Conservation (phyloP, 108 stramenopile species). For the Nitzschia putrida region DNA sequence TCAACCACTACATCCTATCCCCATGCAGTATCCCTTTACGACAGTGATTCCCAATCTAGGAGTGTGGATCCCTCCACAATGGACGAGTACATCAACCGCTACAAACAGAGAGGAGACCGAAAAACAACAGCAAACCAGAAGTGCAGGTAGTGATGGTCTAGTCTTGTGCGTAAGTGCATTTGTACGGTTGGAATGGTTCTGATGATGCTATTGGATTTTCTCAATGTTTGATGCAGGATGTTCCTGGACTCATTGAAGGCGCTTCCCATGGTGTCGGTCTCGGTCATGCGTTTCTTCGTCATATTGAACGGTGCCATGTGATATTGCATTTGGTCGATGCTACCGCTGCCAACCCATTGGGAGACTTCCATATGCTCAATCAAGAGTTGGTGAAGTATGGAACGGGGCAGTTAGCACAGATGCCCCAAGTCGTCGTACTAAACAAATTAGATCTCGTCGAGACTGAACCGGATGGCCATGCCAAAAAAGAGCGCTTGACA, state of each 20-base stretch:
- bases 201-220: too few relatives aligned
- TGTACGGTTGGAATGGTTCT: neutral
- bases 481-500: conserved; percentile 59
- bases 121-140: conserved; percentile 11
- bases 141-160: conserved; percentile 72
- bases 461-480: conserved; percentile 54
- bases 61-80: conserved; percentile 76
- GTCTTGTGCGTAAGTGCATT: conserved; percentile 62
- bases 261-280: conserved; percentile 87
- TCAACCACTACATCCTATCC: neutral
- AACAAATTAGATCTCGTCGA: conserved; percentile 90
- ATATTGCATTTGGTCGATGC: conserved; percentile 95
- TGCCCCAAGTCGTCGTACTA: conserved; percentile 94
- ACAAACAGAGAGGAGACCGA: neutral
- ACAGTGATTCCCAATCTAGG: conserved; percentile 97
- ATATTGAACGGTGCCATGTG: conserved; percentile 93
- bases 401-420: conserved; percentile 81
- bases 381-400: conserved; percentile 89
- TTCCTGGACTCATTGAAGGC: conserved; percentile 91
- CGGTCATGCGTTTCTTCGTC: conserved; percentile 90
- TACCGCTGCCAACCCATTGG: conserved; percentile 83
- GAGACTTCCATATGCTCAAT: conserved; percentile 93
- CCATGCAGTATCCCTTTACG: conserved; percentile 70
- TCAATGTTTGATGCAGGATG: conserved; percentile 37
- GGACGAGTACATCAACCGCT: conserved; percentile 17